Base-by-base conservation (phyloP, 2,329 filamentous ascomycete species). In the Colletotrichum sp. region DNA sequence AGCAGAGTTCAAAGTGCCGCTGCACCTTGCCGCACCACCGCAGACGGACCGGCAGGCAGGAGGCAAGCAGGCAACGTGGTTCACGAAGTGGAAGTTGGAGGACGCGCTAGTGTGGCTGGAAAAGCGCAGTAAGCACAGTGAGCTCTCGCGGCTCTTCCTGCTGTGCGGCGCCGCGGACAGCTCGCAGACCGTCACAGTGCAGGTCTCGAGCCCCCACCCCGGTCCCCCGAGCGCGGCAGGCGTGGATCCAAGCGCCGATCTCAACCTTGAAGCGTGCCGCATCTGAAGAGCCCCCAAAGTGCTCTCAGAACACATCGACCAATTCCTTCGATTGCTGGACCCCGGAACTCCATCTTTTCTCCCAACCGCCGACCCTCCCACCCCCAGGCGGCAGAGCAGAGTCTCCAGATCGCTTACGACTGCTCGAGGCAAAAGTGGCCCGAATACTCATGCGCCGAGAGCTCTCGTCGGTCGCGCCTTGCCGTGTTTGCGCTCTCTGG, bases 211-310 rank as follows among this genome's bases (percentile, higher is more conserved):
- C 39, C 36, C 59, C 49, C 30, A 32, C 66, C 62, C 62, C 72
- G 30, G 69, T 32, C 64, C 64, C 61, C 63, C 62, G 63, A 72
- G 69, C 55, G 63, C 72, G 69, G 69, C 63, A 62, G 39, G 69
- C 55, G 69, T 75, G 72, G 72, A 72, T 55, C 72, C 72, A 68
- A 72, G 69, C 72, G 69, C 69, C 62, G 72, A 75, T 75, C 72
- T 63, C 72, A 72, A 75, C 72, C 69, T 75, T 57, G 49, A 71
- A 66, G 22, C 29, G 52, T 55, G 44, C 65, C 27, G 65, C 65
- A 68, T 34, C 36, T 57, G 65, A n/a, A 30, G 36, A 49, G 36
- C 36, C 63, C 59, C 34, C 36, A 65, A 62, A 36, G 61, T 64
- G 30, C 61, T 32, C 22, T 13, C n/a, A 25, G 61, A 34, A 34